Base-by-base conservation (phyloP, 1,284 basidiomycete species). In the Puccinia novopanici region DNA sequence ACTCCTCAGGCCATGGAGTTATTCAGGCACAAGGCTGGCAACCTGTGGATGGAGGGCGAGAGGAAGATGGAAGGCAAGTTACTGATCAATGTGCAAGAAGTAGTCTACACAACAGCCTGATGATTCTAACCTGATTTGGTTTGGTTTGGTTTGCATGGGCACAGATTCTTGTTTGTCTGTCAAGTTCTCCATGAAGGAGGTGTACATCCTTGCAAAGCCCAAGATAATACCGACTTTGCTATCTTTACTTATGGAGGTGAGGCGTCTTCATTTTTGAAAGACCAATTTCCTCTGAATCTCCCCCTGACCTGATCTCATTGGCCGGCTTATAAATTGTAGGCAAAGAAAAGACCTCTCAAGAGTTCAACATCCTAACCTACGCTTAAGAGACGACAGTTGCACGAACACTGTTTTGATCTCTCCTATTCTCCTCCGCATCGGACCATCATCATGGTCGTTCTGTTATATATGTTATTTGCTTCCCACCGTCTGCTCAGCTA, bases 121-220 rank as follows among this genome's bases (percentile, higher is more conserved):
- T n/a, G n/a, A n/a, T 30, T n/a, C 45, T 15, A 42, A 42, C 37
- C 59, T 63, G 27, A 70, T 37, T 19, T 24, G 5, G 13, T 27
- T 24, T 48, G 30, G 22, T 12, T 48, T 61, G 15, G 2, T n/a
- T n/a, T n/a, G n/a, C n/a, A n/a, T n/a, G 15, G 24, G 19, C 63
- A 17, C 52, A 77, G 75, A 30, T 77, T 77, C 52, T 70, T 77
- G 34, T 77, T 77, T 67, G 65, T 77, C n/a, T 67, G 63, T 27
- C 75, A 77, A 70, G 65, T 59, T n/a, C 50, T 40, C n/a, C 75
- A 77, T 27, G 75, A 77, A 48, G 75, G 75, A 37, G 65, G 75
- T 30, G 65, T 77, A 12, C 75, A 77, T 59, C 75, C 75, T n/a
- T 67, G 63, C 52, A 77, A 77, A 70, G 48, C 63, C 1, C 75